Conservation (phyloP, 192 early-diverging fungal genomes). For the Podila epicladia region DNA sequence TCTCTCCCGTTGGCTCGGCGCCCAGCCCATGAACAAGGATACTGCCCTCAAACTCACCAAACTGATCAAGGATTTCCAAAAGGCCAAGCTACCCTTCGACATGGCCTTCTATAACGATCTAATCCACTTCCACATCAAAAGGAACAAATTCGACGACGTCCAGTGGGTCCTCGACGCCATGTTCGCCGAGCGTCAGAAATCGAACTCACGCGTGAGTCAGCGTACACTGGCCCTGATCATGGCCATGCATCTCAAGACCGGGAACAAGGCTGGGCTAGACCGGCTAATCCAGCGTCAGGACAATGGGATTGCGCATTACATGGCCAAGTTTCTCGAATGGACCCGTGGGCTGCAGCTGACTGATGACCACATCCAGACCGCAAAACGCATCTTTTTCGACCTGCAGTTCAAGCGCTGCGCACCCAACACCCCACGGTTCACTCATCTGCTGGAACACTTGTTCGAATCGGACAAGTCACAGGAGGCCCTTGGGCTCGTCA, state of each 20-base stretch:
- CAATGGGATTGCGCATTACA: background rate
- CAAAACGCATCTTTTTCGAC: conserved; percentile 7
- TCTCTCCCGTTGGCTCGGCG: conserved; percentile 30
- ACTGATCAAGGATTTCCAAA: conserved; percentile 11
- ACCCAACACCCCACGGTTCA: conserved; percentile 31
- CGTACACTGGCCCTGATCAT: conserved; percentile 14
- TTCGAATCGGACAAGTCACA: conserved; percentile 4
- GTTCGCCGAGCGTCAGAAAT: background rate
- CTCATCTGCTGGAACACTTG: conserved; percentile 1
- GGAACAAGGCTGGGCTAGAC: conserved; percentile 6
- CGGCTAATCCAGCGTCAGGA: background rate
- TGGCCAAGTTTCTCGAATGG: conserved; percentile 34
- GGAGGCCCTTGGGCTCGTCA: conserved; percentile 18
- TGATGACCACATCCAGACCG: conserved; percentile 4
- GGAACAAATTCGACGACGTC: conserved; percentile 19
- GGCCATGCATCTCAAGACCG: conserved; percentile 41
- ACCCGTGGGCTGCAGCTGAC: conserved; percentile 29
- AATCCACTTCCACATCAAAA: conserved; percentile 19
- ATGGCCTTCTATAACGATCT: conserved; percentile 28
- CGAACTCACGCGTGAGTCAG: background rate
- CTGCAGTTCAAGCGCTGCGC: conserved; percentile 8
- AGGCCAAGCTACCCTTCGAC: background rate
- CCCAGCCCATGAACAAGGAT: conserved; percentile 14
- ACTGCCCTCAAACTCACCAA: background rate
- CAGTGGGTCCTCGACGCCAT: conserved; percentile 11